Base-by-base conservation (phyloP, 768 basidiomycete genomes). In the Gymnopilus dilepis region DNA sequence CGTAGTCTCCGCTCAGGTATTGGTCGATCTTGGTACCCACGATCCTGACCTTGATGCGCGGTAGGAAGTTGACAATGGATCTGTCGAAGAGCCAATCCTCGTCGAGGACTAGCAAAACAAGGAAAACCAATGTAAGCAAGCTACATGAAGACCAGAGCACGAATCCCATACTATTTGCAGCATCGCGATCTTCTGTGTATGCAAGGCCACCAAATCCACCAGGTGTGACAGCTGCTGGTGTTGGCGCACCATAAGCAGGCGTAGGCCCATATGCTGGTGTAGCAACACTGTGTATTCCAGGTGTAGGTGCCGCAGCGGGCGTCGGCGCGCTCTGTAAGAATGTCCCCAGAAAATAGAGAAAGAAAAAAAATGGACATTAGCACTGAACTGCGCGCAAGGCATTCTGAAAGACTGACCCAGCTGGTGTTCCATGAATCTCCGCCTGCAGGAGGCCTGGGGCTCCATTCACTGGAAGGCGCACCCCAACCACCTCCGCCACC, bases 271-370 rank as follows among this genome's bases (percentile, higher is more conserved):
- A 72, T 63, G 73, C 68, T 15, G 78, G 79, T 13, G 79, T 80
- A 17, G 73, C 73, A 3, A 75, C 76, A 37, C 69, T 57, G 24
- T 68, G 69, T 51, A 72, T 70, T 24, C 73, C 77, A 51, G 82
- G 82, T 2, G 83, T 83, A 22, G 77, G 72, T 31, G 76, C 80
- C 30, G 79, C 78, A 50, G 78, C 81, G 17, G 85, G 86, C 17
- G 85, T 86, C 4, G 85, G 84, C 4, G 84, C 84, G 51, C 81
- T 77, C 78, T 82, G 54, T 40, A 21, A 47, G n/a, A n/a, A n/a
- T 6, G 7, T 17, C 24, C 33, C 7, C 42, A 50, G 43, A 34
- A 28, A 56, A 42, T 34, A 54, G 12, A 53, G 60, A 34, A 54
- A 53, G 13, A 43, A 41, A 48, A n/a, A n/a, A n/a, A n/a, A n/a